Base-by-base conservation (phyloP, 2,329 filamentous ascomycete species). In the Phyllosticta citribraziliensis region DNA sequence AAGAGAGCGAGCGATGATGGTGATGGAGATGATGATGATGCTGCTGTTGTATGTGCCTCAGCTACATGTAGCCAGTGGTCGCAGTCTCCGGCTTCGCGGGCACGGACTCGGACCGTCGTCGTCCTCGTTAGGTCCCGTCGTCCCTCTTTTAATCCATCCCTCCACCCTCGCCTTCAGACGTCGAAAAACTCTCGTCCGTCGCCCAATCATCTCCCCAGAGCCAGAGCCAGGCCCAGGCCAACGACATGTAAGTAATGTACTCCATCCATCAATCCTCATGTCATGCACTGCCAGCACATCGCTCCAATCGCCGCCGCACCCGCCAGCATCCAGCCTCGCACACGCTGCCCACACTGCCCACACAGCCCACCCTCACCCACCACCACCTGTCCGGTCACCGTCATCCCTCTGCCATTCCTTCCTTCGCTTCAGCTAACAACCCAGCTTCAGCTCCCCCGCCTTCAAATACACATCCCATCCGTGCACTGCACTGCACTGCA, bases 201-300 rank as follows among this genome's bases (percentile, higher is more conserved):
- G 40, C 40, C 40, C 40, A 47, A 47, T 47, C 40, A 47, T 47
- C 40, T 17, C 40, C 14, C 40, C 40, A 40, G 35, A 47, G 40
- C n/a, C n/a, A 17, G n/a, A n/a, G n/a, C n/a, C n/a, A n/a, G n/a
- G n/a, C n/a, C n/a, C n/a, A n/a, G n/a, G n/a, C n/a, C n/a, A n/a
- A n/a, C n/a, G n/a, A n/a, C n/a, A n/a, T n/a, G n/a, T n/a, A n/a
- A n/a, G n/a, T n/a, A n/a, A n/a, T n/a, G n/a, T n/a, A n/a, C n/a
- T 47, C 40, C n/a, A 47, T n/a, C 14, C 6, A n/a, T 47, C 40
- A 47, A 47, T 40, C 35, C 11, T 40, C 35, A 22, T 22, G 22
- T 22, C 22, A 22, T 74, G 73, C 73, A 74, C 69, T 74, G 73
- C 71, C 73, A 75, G 64, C 74, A 69, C 73, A 75, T 75, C 73